Base-by-base conservation (phyloP, 2,329 filamentous ascomycete genomes). In the Claviceps citrina region DNA sequence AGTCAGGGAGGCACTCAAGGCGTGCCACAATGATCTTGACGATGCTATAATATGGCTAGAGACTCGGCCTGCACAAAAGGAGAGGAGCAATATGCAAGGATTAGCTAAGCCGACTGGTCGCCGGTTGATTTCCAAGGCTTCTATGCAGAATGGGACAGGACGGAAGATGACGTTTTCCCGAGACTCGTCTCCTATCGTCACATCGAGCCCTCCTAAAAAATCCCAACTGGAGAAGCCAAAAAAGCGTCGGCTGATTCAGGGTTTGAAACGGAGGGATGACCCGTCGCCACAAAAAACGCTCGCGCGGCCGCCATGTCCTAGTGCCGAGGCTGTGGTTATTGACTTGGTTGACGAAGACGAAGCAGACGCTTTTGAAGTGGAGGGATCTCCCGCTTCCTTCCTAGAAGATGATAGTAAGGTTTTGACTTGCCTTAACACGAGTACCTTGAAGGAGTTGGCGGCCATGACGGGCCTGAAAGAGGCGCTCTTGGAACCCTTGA, bases 391-490 rank as follows among this genome's bases (percentile, higher is more conserved):
- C 7, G 46, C 47, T 7, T 49, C 47, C 1, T 49, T 39, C 3
- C 47, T 55, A 5, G 54, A 60, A n/a, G 58, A 57, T 30, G 55
- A 56, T 30, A 56, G 60, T 36, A 55, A 58, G 36, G 73, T 95
- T 6, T 65, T 96, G 22, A 70, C 77, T 7, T 93, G 86, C 52
- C 78, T 98, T 58, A 96, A 96, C 53, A 76, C 69, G 0, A 91
- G 84, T 55, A 75, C 76, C 5, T 64, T 75, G 8, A 72, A 79
- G 27, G 84, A 89, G 42, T 71, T 98, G 31, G 75, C 81, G 2
- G 87, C 93, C 49, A 78, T 95, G 44, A 84, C 84, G 0, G 78
- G 78, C 25, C 76, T 82, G 44, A 78, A 81, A 27, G 71, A 81
- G 47, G 73, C 78, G 5, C 69, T 78, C 35, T 78, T 87, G 1